Percentiles rank a stretch among this genome's conserved stretches.
phyloP scores from a whole-genome alignment of 345 rosid genomes.

The Euphorbia lathyris region DNA sequence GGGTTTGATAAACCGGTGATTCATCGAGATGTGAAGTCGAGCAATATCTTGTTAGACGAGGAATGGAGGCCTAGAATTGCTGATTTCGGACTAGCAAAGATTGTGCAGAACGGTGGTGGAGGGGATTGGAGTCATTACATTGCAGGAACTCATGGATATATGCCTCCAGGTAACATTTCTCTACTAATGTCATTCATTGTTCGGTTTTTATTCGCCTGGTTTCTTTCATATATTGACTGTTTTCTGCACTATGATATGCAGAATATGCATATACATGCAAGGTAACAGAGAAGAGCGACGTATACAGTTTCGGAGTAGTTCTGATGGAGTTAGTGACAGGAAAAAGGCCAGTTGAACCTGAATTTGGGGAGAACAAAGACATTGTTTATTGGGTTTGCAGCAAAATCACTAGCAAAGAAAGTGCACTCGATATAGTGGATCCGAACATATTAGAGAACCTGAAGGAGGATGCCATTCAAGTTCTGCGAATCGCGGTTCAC shows the following conservation, averaged over 20 bases:
- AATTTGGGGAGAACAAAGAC: conserved; percentile 63
- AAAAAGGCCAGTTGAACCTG: conserved; percentile 59
- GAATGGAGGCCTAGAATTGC: conserved; percentile 84
- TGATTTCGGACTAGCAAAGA: conserved; percentile 85
- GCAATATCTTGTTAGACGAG: conserved; percentile 76
- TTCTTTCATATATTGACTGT: not conserved
- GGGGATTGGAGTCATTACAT: conserved; percentile 52
- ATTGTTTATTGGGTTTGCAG: conserved; percentile 61
- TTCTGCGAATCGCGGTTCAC: conserved; percentile 54
- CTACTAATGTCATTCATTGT: not conserved
- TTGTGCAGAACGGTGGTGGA: conserved; percentile 45
- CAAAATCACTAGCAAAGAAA: conserved; percentile 38
- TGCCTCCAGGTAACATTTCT: conserved; percentile 71
- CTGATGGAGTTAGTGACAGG: conserved; percentile 82
- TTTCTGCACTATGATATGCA: conserved; percentile 23
- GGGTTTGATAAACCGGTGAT: conserved; percentile 69
- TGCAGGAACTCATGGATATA: conserved; percentile 83
- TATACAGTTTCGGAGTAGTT: conserved; percentile 87
- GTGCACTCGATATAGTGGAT: conserved; percentile 44
- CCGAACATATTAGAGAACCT: conserved; percentile 34
- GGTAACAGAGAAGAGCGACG: conserved; percentile 72
- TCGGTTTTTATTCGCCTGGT: not conserved
- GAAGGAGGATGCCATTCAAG: conserved; percentile 53
- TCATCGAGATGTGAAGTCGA: conserved; percentile 84
- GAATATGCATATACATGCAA: conserved; percentile 64